phyloP scores from a whole-genome alignment of 2,329 filamentous ascomycete genomes.

The Phaeosphaeriaceae sp. region DNA sequence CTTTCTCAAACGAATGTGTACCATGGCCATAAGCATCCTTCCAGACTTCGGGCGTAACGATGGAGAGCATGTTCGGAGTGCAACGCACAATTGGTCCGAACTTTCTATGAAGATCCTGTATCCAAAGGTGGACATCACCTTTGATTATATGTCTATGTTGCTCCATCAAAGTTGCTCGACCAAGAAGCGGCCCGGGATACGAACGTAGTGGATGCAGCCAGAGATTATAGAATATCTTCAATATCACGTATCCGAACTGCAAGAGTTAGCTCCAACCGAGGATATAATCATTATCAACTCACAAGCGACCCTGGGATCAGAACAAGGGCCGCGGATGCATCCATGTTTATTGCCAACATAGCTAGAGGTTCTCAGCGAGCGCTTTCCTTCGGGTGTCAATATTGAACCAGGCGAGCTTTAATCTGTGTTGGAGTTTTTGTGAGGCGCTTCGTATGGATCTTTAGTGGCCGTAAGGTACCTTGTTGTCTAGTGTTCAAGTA shows the following conservation, averaged over 20 bases:
- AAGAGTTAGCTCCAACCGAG: neutral
- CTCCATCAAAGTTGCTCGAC: conserved; percentile 31
- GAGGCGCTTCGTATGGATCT: too few relatives aligned
- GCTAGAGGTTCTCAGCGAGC: neutral
- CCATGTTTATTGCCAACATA: neutral
- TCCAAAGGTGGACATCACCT: conserved; percentile 23
- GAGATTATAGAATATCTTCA: conserved; percentile 39
- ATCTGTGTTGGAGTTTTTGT: too few relatives aligned
- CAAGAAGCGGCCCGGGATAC: conserved; percentile 48
- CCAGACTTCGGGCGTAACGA: conserved; percentile 44
- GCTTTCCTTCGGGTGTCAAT: too few relatives aligned
- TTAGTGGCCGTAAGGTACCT: too few relatives aligned
- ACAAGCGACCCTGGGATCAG: neutral
- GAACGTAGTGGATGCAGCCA: conserved; percentile 50
- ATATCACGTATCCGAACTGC: neutral
- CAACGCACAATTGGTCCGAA: conserved; percentile 50
- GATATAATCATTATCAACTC: neutral
- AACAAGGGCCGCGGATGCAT: neutral
- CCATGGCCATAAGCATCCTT: conserved; percentile 51
- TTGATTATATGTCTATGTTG: conserved; percentile 24
- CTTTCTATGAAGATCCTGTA: conserved; percentile 40
- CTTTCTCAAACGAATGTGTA: conserved; percentile 38
- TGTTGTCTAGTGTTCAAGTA: too few relatives aligned
- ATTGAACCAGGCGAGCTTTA: too few relatives aligned
- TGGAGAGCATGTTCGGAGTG: conserved; percentile 48